Percentiles rank a stretch among this genome's conserved stretches.
Evolutionary conservation across 208 protist genomes (phyloP).

Genomic region (Sergeia podlipaevii): DNA sequence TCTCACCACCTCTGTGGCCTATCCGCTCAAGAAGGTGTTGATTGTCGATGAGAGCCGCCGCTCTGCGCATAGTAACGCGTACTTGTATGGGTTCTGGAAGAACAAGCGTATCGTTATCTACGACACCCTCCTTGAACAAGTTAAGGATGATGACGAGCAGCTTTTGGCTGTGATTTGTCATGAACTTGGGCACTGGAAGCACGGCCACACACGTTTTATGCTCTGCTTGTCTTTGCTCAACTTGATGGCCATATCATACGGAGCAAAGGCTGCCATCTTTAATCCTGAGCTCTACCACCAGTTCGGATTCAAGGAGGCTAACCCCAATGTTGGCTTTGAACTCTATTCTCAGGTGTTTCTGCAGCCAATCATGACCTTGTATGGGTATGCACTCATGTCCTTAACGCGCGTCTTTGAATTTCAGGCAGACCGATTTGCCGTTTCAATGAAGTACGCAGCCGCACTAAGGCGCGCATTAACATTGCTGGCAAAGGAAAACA

Average conservation of each 20-base stretch:
- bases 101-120: conserved; percentile 91
- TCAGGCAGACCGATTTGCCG: conserved; percentile 68
- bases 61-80: conserved; percentile 86
- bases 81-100: conserved; percentile 82
- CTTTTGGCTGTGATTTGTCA: conserved; percentile 80
- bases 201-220: conserved; percentile 43
- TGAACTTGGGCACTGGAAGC: conserved; percentile 90
- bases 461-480: conserved; percentile 41
- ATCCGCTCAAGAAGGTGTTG: conserved; percentile 71
- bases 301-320: conserved; percentile 57
- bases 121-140: conserved; percentile 81
- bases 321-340: conserved; percentile 60
- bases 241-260: conserved; percentile 53
- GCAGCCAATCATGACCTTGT: conserved; percentile 25
- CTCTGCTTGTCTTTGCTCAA: conserved; percentile 31
- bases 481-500: conserved; percentile 63
- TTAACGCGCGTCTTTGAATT: conserved; percentile 55
- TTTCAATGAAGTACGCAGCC: conserved; percentile 35
- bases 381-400: conserved; percentile 32
- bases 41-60: conserved; percentile 75
- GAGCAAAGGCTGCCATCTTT: conserved; percentile 57
- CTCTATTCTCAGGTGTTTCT: conserved; percentile 49
- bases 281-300: conserved; percentile 48
- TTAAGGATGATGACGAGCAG: conserved; percentile 49
- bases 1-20: conserved; percentile 39